Percentiles rank a stretch among this genome's conserved stretches.
phyloP scores from a whole-genome alignment of 2,329 filamentous ascomycete genomes.

The Hymenoscyphus repandus region DNA sequence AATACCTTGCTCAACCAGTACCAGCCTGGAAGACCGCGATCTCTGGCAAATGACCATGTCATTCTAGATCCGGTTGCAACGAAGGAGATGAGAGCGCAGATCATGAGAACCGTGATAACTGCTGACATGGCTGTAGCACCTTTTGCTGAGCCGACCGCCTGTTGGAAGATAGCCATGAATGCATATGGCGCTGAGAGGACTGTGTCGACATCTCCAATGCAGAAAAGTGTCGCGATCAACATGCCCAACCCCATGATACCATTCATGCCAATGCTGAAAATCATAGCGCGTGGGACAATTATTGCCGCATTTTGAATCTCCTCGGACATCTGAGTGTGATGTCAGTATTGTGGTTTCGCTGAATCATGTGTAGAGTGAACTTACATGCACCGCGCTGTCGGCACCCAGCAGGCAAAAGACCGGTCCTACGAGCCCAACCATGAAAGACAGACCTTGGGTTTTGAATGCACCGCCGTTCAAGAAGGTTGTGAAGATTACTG shows the following conservation, averaged over 20 bases:
- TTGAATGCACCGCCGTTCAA: conserved; percentile 29
- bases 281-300: conserved; percentile 41
- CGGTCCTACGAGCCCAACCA: conserved; percentile 32
- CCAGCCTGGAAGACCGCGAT: conserved; percentile 38
- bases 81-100: conserved; percentile 36
- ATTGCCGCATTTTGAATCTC: conserved; percentile 42
- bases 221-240: conserved; percentile 30
- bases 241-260: conserved; percentile 39
- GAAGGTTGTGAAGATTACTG: conserved; percentile 28
- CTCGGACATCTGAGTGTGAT: conserved; percentile 35
- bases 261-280: conserved; percentile 42
- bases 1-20: conserved; percentile 28
- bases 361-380: neutral
- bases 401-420: conserved; percentile 24
- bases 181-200: conserved; percentile 38
- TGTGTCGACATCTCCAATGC: conserved; percentile 30
- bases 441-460: conserved; percentile 28
- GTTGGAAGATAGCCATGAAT: conserved; percentile 41
- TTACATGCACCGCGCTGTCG: conserved; percentile 25
- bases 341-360: neutral
- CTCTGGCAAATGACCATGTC: conserved; percentile 39
- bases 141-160: conserved; percentile 36
- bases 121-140: conserved; percentile 30
- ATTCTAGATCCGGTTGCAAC: conserved; percentile 31
- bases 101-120: conserved; percentile 35